Percentiles rank a stretch among this genome's conserved stretches.
phyloP scores from a whole-genome alignment of 139 green algal species.

The Coelastrella sp. region DNA sequence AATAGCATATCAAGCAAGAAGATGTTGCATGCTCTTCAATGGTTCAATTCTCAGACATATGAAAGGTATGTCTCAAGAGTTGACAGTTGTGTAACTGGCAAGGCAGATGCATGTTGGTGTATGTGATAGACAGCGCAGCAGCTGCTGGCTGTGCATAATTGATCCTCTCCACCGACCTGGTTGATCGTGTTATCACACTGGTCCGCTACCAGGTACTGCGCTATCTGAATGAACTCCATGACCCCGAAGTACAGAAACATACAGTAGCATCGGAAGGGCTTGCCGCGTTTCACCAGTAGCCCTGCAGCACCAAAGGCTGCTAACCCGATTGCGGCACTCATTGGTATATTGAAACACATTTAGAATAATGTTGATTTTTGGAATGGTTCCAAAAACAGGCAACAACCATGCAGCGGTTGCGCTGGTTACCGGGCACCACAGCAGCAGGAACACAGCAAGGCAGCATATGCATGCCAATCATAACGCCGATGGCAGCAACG shows the following conservation, averaged over 20 bases:
- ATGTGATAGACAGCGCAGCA: background rate
- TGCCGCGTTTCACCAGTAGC: slow-evolving; percentile 8
- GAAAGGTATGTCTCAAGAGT: too few species aligned
- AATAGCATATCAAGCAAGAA: too few species aligned
- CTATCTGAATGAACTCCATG: slow-evolving; percentile 43
- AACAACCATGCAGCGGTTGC: too few species aligned
- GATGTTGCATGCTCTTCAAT: too few species aligned
- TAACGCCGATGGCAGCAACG: too few species aligned
- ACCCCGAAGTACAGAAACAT: slow-evolving; percentile 42
- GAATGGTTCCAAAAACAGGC: background rate
- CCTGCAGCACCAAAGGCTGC: slow-evolving; percentile 1
- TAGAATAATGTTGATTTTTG: background rate
- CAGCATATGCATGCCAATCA: too few species aligned
- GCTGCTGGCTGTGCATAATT: background rate
- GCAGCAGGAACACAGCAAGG: too few species aligned
- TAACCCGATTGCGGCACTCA: slow-evolving; percentile 4
- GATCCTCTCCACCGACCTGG: background rate
- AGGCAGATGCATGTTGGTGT: background rate
- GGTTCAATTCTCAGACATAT: background rate
- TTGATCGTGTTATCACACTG: slow-evolving; percentile 38
- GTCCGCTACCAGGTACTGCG: slow-evolving; percentile 34
- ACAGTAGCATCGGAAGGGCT: slow-evolving; percentile 2
- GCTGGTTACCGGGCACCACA: too few species aligned
- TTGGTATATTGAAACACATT: slow-evolving; percentile 39
- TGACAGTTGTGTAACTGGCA: too few species aligned